A percentile compares a stretch with the other conserved stretches of the same genome.
Conservation (phyloP, 306 rosid species). For the Mimosa pudica region DNA sequence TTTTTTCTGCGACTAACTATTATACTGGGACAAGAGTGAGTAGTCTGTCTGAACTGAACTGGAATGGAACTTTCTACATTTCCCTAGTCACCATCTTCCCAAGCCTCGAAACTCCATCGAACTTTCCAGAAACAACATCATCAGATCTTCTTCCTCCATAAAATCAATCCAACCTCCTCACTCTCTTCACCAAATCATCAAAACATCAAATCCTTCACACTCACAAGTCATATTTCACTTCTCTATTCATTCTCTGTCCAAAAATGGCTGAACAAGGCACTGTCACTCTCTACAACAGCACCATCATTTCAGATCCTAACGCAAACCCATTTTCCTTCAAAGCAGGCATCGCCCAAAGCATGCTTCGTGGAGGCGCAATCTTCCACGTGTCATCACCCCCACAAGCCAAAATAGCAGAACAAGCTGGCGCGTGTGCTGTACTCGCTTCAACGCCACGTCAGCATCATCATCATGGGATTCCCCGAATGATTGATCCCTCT, state of each 20-base stretch:
- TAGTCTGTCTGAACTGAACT: background rate
- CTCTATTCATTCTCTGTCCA: too few relatives aligned
- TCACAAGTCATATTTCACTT: background rate
- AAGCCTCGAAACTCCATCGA: background rate
- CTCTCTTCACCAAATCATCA: too few relatives aligned
- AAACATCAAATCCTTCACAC: too few relatives aligned
- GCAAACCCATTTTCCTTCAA: slow-evolving; percentile 41
- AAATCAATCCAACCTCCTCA: background rate
- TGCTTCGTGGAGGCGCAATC: slow-evolving; percentile 68
- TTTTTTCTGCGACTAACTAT: too few relatives aligned
- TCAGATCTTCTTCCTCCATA: too few relatives aligned
- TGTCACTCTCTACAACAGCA: slow-evolving; percentile 53
- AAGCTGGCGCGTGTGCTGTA: slow-evolving; percentile 69
- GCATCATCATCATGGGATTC: slow-evolving; percentile 27
- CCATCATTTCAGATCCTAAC: slow-evolving; percentile 53
- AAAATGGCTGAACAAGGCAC: slow-evolving; percentile 60
- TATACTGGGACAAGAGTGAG: too few relatives aligned
- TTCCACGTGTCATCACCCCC: slow-evolving; percentile 49
- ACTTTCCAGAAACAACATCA: slow-evolving; percentile 6
- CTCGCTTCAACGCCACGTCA: slow-evolving; percentile 41
- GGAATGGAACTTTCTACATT: background rate
- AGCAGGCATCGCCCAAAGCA: slow-evolving; percentile 46
- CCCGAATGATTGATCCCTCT: slow-evolving; percentile 67
- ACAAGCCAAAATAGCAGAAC: slow-evolving; percentile 77
- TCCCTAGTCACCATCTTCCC: background rate